Conservation (phyloP, 495 filamentous ascomycete genomes). For the Xylaria cubensis region DNA sequence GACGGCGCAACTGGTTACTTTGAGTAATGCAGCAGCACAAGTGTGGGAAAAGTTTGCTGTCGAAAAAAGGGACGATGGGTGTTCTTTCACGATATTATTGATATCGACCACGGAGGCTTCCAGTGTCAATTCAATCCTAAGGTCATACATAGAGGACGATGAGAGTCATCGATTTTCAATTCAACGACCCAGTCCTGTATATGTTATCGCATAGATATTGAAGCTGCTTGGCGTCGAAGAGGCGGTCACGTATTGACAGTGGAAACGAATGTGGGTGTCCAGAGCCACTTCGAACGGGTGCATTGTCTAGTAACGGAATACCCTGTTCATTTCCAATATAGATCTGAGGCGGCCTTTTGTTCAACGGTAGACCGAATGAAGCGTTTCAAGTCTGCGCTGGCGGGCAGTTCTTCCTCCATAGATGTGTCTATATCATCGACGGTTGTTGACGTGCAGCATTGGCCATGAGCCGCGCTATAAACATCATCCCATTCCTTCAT, state of each 20-base stretch:
- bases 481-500: constrained; percentile 78
- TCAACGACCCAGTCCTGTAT: not conserved
- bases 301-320: not conserved
- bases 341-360: constrained; percentile 61
- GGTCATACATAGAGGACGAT: not conserved
- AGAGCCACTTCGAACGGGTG: not conserved
- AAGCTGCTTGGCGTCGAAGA: not conserved
- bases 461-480: constrained; percentile 65
- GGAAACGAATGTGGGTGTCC: not conserved
- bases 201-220: not conserved
- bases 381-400: constrained; percentile 55
- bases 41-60: too few species aligned
- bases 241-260: not conserved
- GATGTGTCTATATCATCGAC: constrained; percentile 49
- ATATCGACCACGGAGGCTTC: not conserved
- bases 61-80: too few species aligned
- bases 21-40: too few species aligned
- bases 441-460: constrained; percentile 62
- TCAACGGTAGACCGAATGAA: constrained; percentile 71
- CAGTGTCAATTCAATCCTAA: not conserved
- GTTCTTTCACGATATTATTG: too few species aligned
- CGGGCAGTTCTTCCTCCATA: constrained; percentile 48
- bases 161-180: not conserved
- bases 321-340: constrained; percentile 63
- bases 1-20: too few species aligned